Evolutionary conservation across 805 yeast species (phyloP).

Genomic region (Yarrowia hollandica): DNA sequence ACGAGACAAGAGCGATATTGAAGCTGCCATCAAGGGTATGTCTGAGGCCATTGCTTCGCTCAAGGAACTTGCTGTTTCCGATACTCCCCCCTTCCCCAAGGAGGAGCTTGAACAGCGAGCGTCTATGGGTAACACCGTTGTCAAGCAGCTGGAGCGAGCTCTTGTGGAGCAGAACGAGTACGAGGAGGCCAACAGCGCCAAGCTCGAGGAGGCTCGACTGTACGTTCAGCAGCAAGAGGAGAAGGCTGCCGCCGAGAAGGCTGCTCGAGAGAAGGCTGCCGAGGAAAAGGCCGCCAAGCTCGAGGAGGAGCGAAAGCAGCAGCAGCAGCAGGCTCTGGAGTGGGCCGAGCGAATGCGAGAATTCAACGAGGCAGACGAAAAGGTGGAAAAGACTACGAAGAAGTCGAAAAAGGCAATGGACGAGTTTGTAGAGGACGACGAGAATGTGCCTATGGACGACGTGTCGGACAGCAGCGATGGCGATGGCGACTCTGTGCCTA

Average conservation of each 20-base stretch:
- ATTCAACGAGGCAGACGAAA: slow-evolving; percentile 41
- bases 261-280: slow-evolving; percentile 40
- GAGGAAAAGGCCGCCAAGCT: slow-evolving; percentile 36
- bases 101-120: slow-evolving; percentile 83
- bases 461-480: slow-evolving; percentile 32
- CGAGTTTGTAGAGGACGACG: slow-evolving; percentile 32
- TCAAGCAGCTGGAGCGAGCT: slow-evolving; percentile 67
- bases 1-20: slow-evolving; percentile 64
- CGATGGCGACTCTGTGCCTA: slow-evolving; percentile 31
- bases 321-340: slow-evolving; percentile 41
- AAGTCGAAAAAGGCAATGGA: slow-evolving; percentile 31
- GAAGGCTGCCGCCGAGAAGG: slow-evolving; percentile 49
- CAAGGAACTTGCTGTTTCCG: slow-evolving; percentile 57
- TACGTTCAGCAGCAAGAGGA: slow-evolving; percentile 53
- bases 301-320: slow-evolving; percentile 38
- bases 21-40: slow-evolving; percentile 55
- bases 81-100: slow-evolving; percentile 73
- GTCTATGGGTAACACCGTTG: slow-evolving; percentile 77
- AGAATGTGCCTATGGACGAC: slow-evolving; percentile 37
- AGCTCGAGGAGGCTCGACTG: slow-evolving; percentile 69
- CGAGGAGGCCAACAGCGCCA: slow-evolving; percentile 57
- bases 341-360: slow-evolving; percentile 48
- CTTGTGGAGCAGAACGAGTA: slow-evolving; percentile 70
- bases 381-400: slow-evolving; percentile 32
- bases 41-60: slow-evolving; percentile 61